Base-by-base conservation (phyloP, 2,329 filamentous ascomycete genomes). In the Sporothrix globosa region DNA sequence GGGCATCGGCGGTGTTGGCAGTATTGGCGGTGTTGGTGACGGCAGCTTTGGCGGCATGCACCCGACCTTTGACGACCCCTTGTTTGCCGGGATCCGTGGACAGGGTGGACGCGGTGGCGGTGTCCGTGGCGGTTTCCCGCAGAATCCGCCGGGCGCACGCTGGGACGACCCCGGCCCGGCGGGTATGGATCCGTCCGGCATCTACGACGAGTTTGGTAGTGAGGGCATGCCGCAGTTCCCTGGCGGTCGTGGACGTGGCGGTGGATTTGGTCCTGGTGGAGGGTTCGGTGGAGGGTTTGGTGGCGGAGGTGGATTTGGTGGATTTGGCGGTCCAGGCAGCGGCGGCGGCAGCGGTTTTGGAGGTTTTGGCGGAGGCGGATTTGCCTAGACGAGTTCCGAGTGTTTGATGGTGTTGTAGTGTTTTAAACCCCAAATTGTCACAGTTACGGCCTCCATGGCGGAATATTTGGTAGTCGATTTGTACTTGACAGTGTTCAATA, bases 1-100 rank as follows among this genome's bases (percentile, higher is more conserved):
- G 87, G 89, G 34, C 9, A 34, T 34, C 7, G 87, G 87, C 48
- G 65, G 69, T 7, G 21, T 48, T 3, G 61, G 61, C 9, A 52
- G 69, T 39, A n/a, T 63, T 6, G 88, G 90, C n/a, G 93, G 93
- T 4, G 63, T 71, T 0, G 87, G 88, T 17, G 56, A 67, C 41
- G 70, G 89, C 24, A 86, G 76, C 2, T 76, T 86, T 13, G 89
- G 91, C 14, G 96, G 96, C 0, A 99, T 99, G 96, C 92, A 97
- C 80, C 96, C 96, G 0, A 97, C 94, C 0, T 96, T 97, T 78
- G 93, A 97, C 75, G 94, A 98, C 77, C 93, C 92, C 7, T 80
- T 97, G 63, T 97, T 97, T 77, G 86, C 85, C 6, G 90, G 90
- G 0, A 80, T 79, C 11, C 82, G 82, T 7, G 84, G 83, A 1